Conservation (phyloP, 176 grass and related monocot genomes). For the Aechmea fasciata region DNA sequence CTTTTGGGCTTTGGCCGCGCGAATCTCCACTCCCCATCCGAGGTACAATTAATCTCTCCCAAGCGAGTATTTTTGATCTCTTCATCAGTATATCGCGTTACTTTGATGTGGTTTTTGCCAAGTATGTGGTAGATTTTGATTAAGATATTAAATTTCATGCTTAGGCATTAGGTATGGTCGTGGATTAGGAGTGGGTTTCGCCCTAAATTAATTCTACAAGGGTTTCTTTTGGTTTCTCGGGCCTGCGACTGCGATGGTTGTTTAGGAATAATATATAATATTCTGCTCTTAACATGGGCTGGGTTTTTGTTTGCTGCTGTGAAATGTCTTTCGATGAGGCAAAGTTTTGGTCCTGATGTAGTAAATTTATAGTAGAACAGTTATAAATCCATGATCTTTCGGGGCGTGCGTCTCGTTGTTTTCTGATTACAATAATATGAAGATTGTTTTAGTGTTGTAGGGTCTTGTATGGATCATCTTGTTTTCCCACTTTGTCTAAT, state of each 20-base stretch:
- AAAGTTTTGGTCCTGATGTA: neutral
- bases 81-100: neutral
- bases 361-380: neutral
- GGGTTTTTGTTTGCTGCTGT: neutral
- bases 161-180: neutral
- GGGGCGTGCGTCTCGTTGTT: neutral
- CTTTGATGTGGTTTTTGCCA: neutral
- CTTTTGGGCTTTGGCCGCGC: neutral
- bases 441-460: neutral
- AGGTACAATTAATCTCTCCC: neutral
- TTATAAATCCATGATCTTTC: neutral
- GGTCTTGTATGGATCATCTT: too few species aligned
- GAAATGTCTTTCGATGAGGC: neutral
- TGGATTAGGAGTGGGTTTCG: neutral
- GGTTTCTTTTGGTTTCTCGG: neutral
- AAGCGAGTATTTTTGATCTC: too few species aligned
- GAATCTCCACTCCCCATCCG: neutral
- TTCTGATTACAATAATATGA: neutral
- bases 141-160: neutral
- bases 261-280: neutral
- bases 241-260: neutral
- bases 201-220: neutral
- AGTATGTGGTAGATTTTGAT: neutral
- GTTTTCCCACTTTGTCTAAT: neutral
- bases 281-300: too few species aligned